Percentiles rank a stretch among this genome's conserved stretches.
phyloP scores from a whole-genome alignment of 1,284 basidiomycete species.

The Rhodotorula sp. region DNA sequence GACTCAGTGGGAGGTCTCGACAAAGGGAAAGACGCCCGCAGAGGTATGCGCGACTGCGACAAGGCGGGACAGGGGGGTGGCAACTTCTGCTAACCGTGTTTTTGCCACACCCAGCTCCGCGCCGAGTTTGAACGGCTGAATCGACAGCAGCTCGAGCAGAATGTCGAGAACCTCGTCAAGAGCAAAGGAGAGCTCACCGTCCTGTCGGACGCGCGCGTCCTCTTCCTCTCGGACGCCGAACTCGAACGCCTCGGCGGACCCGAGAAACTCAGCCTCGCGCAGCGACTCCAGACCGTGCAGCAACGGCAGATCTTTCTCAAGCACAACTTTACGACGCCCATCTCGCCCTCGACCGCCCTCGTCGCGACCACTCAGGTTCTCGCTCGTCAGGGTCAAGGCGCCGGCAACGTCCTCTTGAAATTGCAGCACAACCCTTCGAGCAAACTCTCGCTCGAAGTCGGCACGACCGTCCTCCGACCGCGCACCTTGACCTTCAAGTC shows the following conservation, averaged over 20 bases:
- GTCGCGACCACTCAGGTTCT: conserved; percentile 47
- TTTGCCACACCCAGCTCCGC: conserved; percentile 51
- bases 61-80: too few species aligned
- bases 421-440: conserved; percentile 65
- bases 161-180: conserved; percentile 55
- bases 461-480: conserved; percentile 53
- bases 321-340: conserved; percentile 38
- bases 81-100: background rate
- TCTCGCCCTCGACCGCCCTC: conserved; percentile 31
- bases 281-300: conserved; percentile 24
- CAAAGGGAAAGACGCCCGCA: conserved; percentile 55
- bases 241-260: conserved; percentile 18
- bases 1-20: conserved; percentile 54
- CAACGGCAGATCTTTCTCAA: conserved; percentile 36
- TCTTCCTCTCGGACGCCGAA: conserved; percentile 31
- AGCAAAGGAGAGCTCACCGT: conserved; percentile 50
- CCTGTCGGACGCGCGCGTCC: conserved; percentile 33
- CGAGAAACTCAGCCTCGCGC: conserved; percentile 9
- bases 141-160: conserved; percentile 54
- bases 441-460: conserved; percentile 54
- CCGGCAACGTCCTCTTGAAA: conserved; percentile 59
- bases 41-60: conserved; percentile 54
- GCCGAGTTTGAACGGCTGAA: conserved; percentile 55
- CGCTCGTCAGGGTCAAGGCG: conserved; percentile 47
- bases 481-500: conserved; percentile 52